Base-by-base conservation (phyloP, 768 basidiomycete species). In the Lactifluus piperatus region DNA sequence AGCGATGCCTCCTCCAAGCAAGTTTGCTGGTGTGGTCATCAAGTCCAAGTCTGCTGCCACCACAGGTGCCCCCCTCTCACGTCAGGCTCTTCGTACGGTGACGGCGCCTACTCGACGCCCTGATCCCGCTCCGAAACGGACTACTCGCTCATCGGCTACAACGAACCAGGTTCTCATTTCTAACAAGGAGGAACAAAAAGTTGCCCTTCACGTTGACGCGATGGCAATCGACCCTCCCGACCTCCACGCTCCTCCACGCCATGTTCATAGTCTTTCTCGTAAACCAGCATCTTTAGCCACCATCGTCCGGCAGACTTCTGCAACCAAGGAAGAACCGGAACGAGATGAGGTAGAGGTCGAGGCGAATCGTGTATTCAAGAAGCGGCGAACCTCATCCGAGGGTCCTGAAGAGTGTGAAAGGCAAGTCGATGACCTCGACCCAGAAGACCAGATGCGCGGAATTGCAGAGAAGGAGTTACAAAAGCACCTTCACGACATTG, bases 331-430 rank as follows among this genome's bases (percentile, higher is more conserved):
- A 24, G 54, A 30, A 32, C 44, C 36, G 11, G 62, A 58, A 18
- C 71, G 74, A 18, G 77, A 76, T 14, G 82, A 82, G 20, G 22
- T 18, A 27, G 78, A 79, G n/a, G 80, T 76, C 24, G 87, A 85
- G 43, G 76, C 76, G 10, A 71, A 73, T 39, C 84, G 83, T 18
- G 82, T 76, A 3, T 79, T 79, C 65, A 92, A 92, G 77, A 87
- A 88, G 70, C 79, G 85, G 62, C 77, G 87, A 47, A 86, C 88
- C 5, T 89, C 88, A 0, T 85, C 88, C 3, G 78, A 83, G 32
- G 72, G 74, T 0, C 81, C 81, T 26, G 71, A 74, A 10, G 79
- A 78, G n/a, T 41, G 1, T n/a, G 60, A 68, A 45, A 59, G 56
- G 20, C 66, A 64, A 16, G 74, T 72, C n/a, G 65, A 76, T 60